Conservation (phyloP, 2,329 filamentous ascomycete genomes). For the Lasiodiplodia citricola region DNA sequence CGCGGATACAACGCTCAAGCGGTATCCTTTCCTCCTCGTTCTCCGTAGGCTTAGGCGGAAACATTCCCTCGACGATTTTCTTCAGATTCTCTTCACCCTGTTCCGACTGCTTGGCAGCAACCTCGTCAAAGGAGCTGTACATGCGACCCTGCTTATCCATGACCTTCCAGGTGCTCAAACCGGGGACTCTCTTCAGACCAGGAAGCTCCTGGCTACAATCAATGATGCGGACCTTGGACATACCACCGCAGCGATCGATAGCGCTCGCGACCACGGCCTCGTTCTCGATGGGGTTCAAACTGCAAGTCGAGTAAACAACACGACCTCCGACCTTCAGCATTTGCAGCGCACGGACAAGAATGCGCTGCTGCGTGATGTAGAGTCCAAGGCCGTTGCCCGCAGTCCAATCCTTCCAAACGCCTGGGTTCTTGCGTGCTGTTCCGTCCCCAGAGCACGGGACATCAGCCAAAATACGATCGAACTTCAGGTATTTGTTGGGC, state of each 20-base stretch:
- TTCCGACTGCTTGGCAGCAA: constrained; percentile 71
- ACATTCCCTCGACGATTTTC: constrained; percentile 81
- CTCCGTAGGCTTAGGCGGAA: constrained; percentile 65
- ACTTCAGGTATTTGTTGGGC: constrained; percentile 82
- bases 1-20: constrained; percentile 86
- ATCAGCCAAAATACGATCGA: constrained; percentile 94
- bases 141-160: constrained; percentile 84
- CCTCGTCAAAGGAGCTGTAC: constrained; percentile 82
- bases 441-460: constrained; percentile 97
- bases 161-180: constrained; percentile 83
- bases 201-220: constrained; percentile 82
- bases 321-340: constrained; percentile 95
- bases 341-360: constrained; percentile 88
- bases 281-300: constrained; percentile 98
- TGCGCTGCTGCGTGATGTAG: constrained; percentile 84
- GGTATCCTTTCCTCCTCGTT: constrained; percentile 67
- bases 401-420: constrained; percentile 94
- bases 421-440: constrained; percentile 89
- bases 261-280: constrained; percentile 89
- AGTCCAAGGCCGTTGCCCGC: constrained; percentile 86
- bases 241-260: constrained; percentile 86
- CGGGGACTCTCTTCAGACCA: constrained; percentile 74
- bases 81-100: constrained; percentile 57
- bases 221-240: constrained; percentile 79
- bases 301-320: constrained; percentile 97